Conservation (phyloP, 208 protist genomes). For the Crithidia acanthocephali region DNA sequence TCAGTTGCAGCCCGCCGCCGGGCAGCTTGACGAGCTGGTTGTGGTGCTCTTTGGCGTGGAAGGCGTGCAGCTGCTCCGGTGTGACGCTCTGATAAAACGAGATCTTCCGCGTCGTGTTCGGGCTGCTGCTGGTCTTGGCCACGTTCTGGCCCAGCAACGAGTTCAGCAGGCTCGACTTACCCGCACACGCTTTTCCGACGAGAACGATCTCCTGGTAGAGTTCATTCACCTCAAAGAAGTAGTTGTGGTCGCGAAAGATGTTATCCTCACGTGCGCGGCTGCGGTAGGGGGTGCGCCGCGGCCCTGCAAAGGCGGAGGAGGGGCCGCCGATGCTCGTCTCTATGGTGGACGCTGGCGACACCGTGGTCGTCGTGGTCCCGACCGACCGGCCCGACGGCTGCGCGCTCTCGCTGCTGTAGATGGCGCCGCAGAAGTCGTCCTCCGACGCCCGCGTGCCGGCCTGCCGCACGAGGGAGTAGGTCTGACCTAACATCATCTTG, state of each 20-base stretch:
- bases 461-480: slow-evolving; percentile 79
- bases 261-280: slow-evolving; percentile 53
- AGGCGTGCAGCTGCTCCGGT: slow-evolving; percentile 76
- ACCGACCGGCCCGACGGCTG: not conserved
- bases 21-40: slow-evolving; percentile 89
- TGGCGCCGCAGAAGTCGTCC: slow-evolving; percentile 29
- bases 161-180: slow-evolving; percentile 91
- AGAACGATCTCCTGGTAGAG: slow-evolving; percentile 91
- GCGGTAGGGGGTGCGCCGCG: slow-evolving; percentile 29
- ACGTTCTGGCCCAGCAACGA: slow-evolving; percentile 79
- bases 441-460: slow-evolving; percentile 52
- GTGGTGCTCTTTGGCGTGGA: slow-evolving; percentile 65
- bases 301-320: not conserved
- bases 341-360: slow-evolving; percentile 25
- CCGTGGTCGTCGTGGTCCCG: not conserved
- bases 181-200: slow-evolving; percentile 81
- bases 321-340: slow-evolving; percentile 15
- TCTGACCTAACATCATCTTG: slow-evolving; percentile 74
- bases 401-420: not conserved
- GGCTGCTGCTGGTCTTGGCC: slow-evolving; percentile 86
- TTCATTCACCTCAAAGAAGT: slow-evolving; percentile 93
- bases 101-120: slow-evolving; percentile 85
- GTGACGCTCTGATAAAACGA: slow-evolving; percentile 91
- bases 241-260: slow-evolving; percentile 84
- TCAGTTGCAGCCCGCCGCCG: slow-evolving; percentile 84